phyloP scores from a whole-genome alignment of 1,284 basidiomycete species.

The Volvariella surrecta region DNA sequence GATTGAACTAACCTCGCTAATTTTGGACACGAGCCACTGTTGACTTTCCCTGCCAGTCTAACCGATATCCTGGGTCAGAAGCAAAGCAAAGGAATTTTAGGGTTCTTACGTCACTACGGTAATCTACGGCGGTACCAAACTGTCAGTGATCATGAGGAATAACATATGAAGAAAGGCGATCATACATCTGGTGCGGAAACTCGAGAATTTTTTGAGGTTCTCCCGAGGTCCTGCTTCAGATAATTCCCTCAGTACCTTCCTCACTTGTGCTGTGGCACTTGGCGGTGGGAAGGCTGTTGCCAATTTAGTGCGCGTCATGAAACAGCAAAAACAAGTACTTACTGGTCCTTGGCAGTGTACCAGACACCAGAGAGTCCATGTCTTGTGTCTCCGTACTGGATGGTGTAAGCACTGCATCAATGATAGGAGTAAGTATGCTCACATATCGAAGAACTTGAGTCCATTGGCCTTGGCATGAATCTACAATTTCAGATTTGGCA shows the following conservation, averaged over 20 bases:
- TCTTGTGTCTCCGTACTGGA: conserved; percentile 68
- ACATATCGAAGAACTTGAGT: conserved; percentile 85
- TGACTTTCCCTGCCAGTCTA: conserved; percentile 79
- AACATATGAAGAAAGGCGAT: conserved; percentile 22
- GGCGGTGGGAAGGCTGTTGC: conserved; percentile 48
- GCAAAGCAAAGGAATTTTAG: conserved; percentile 7
- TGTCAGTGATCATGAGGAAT: conserved; percentile 15
- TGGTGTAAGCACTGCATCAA: not conserved
- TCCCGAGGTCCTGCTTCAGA: conserved; percentile 58
- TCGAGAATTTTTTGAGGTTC: conserved; percentile 68
- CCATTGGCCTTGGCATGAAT: conserved; percentile 71
- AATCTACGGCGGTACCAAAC: conserved; percentile 46
- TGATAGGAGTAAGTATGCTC: conserved; percentile 16
- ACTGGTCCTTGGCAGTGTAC: conserved; percentile 30
- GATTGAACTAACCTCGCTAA: conserved; percentile 47
- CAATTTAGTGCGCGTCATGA: conserved; percentile 10
- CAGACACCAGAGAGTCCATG: conserved; percentile 41
- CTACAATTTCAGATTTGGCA: conserved; percentile 26
- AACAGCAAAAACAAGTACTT: conserved; percentile 10
- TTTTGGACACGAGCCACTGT: conserved; percentile 72
- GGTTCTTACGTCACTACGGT: conserved; percentile 60
- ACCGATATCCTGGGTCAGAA: conserved; percentile 1
- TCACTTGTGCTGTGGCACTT: conserved; percentile 48
- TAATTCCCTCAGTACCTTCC: conserved; percentile 54
- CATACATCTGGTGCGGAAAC: conserved; percentile 65